Percentiles rank a stretch among this genome's conserved stretches.
Conservation (phyloP, 495 filamentous ascomycete genomes). For the Aspergillus steynii region DNA sequence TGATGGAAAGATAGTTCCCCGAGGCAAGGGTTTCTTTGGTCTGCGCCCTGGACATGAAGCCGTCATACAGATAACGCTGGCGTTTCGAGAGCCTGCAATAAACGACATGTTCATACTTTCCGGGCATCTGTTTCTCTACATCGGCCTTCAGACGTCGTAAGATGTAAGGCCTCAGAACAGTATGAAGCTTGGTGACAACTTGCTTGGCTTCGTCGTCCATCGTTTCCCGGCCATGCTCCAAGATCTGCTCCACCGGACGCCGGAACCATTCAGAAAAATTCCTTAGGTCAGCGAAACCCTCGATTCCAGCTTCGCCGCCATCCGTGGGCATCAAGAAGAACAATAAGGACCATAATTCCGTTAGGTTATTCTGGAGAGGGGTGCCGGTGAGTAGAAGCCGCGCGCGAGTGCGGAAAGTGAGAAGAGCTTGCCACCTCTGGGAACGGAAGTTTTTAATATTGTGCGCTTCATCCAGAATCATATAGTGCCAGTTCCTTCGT, state of each 20-base stretch:
- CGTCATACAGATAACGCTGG: slow-evolving; percentile 93
- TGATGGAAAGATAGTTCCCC: slow-evolving; percentile 96
- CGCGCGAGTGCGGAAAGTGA: slow-evolving; percentile 86
- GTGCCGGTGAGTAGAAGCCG: slow-evolving; percentile 92
- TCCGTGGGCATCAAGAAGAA: slow-evolving; percentile 95
- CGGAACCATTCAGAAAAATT: slow-evolving; percentile 95
- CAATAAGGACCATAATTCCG: slow-evolving; percentile 93
- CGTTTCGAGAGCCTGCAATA: slow-evolving; percentile 93
- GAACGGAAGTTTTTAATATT: slow-evolving; percentile 99
- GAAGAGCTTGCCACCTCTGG: slow-evolving; percentile 90
- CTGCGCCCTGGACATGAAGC: slow-evolving; percentile 91
- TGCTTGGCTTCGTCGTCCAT: slow-evolving; percentile 90
- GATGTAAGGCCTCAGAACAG: slow-evolving; percentile 88
- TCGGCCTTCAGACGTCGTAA: slow-evolving; percentile 92
- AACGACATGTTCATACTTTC: slow-evolving; percentile 94
- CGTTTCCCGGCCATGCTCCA: slow-evolving; percentile 89
- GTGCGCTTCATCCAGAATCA: slow-evolving; percentile 97
- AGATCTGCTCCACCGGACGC: slow-evolving; percentile 88
- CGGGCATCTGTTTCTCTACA: slow-evolving; percentile 99
- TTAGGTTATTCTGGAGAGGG: slow-evolving; percentile 94
- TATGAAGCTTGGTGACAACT: slow-evolving; percentile 88
- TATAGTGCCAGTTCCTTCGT: slow-evolving; percentile 92
- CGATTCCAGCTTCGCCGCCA: slow-evolving; percentile 65
- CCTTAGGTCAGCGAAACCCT: slow-evolving; percentile 83
- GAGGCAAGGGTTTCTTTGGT: slow-evolving; percentile 87